phyloP scores from a whole-genome alignment of 352 stramenopile species.

The Plasmopara viticola region DNA sequence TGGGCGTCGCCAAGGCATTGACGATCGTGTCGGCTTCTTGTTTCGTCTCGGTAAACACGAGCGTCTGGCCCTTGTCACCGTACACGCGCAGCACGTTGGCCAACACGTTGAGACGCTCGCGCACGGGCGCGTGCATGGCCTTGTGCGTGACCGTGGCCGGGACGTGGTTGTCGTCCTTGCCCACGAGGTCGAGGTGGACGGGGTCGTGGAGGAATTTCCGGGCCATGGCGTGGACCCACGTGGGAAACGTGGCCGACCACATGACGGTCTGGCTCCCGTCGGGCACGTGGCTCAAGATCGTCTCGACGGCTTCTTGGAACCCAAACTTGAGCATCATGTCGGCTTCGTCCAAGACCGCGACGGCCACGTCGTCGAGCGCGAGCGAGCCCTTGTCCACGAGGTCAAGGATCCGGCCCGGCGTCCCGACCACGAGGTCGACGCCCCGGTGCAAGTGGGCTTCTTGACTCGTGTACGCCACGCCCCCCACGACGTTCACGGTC shows the following conservation, averaged over 20 bases:
- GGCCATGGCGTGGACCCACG: conserved; percentile 93
- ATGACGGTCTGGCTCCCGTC: conserved; percentile 88
- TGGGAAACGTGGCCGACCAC: conserved; percentile 95
- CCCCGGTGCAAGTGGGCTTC: conserved; percentile 86
- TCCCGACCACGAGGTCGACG: conserved; percentile 94
- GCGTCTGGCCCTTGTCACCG: conserved; percentile 68
- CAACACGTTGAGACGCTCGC: conserved; percentile 53
- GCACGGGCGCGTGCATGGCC: conserved; percentile 86
- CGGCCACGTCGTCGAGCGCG: conserved; percentile 83
- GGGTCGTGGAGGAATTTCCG: conserved; percentile 90
- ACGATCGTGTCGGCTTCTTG: conserved; percentile 92
- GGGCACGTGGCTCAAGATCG: conserved; percentile 85
- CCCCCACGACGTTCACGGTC: conserved; percentile 90
- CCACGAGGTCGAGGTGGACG: conserved; percentile 93
- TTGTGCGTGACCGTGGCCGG: conserved; percentile 88
- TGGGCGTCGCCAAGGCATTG: conserved; percentile 62
- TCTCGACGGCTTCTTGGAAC: conserved; percentile 96
- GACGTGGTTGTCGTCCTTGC: conserved; percentile 76
- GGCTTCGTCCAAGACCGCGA: conserved; percentile 93
- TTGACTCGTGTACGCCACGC: conserved; percentile 90
- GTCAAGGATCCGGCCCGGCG: conserved; percentile 95
- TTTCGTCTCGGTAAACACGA: conserved; percentile 98
- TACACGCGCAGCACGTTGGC: conserved; percentile 65
- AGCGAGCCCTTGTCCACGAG: conserved; percentile 92
- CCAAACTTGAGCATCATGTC: conserved; percentile 99